Base-by-base conservation (phyloP, 768 basidiomycete species). In the Dioszegia hungarica region DNA sequence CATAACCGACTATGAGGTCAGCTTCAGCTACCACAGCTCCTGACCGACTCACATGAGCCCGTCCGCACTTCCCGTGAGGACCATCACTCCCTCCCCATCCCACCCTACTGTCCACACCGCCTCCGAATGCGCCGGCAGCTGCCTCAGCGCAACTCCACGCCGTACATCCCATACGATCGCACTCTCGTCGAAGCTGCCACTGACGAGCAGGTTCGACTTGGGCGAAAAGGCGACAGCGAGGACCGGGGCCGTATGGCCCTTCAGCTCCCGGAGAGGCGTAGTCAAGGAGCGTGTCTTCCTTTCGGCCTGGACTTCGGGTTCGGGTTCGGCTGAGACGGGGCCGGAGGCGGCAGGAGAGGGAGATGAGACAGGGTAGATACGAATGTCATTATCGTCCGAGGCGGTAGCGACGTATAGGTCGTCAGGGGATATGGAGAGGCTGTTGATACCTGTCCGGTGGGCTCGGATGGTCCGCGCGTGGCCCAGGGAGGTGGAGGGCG, bases 91-190 rank as follows among this genome's bases (percentile, higher is more conserved):
- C 62, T 98, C 94, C 63, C 86, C 84, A 75, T 89, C 97, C 80
- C 95, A 99, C 56, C 84, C 83, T 5, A 98, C 91, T 11, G 89
- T 86, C 39, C 91, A 94, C 29, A 98, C 90, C 12, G 95, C 93
- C 75, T 98, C 95, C 1, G 93, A 93, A 79, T 98, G 95, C 1
- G 95, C 95, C 31, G 93, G 91, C 9, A 98, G 79, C 15, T 88
- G 84, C 74, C 89, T 87, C 71, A 97, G 76, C n/a, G 85, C 84
- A 70, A 82, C 86, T 17, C 89, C 94, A 82, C 86, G 80, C 24
- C 88, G 85, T 25, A 94, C 86, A 74, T 99, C 93, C 94, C 94
- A 98, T n/a, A 98, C 82, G 45, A 90, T 83, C 17, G 98, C 89
- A 15, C 88, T 91, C 79, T 99, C 95, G 67, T 99, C 95, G 68